Evolutionary conservation across 148 eudicot species (phyloP), one percentile per base, ranked within the genome.

Genomic region (Rhododendron mucronatum): DNA sequence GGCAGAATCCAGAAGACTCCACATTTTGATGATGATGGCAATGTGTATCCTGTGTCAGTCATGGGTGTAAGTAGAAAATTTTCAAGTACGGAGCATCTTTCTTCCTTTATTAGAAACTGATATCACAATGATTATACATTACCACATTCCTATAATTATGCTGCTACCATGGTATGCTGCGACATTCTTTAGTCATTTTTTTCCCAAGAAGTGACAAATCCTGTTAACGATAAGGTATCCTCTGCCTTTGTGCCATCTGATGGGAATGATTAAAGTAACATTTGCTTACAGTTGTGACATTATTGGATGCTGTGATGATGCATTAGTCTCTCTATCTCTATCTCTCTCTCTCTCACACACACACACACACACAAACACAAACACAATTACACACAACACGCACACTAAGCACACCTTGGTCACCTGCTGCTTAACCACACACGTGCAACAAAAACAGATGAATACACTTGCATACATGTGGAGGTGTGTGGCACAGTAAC

Each of bases 1-100:
- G 98, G 99, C 61, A 91, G 93, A 88, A 92, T 95, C 71, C 94
- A 93, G 84, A 97, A 91, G 85, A 86, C 91, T 89, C 92, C 99
- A 44, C 93, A 82, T 30, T 91, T 92, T 88, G 85, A 86, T 75
- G 95, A 95, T 83, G 96, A 95, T 77, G 98, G 93, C 59, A 93
- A 84, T 84, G 93, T 93, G 39, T 95, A 91, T 90, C 95, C 99
- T 80, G 87, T 82, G 26, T 92, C 98, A 15, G 84, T 94, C 83
- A 92, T 94, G 97, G 95, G 88, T 77, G 99, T 95, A 87, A 93
- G 98, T 91, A 61, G 50, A 59, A 65, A 33, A 63, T 20, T 13
- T 12, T 73, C 57, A 15, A 15, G 67, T 30, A 20, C 13, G 12
- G 71, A n/a, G 71, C 28, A 11, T 23, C 76, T 14, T 61, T 82